Evolutionary conservation across 345 rosid genomes (phyloP).

Genomic region (Jatropha curcas): DNA sequence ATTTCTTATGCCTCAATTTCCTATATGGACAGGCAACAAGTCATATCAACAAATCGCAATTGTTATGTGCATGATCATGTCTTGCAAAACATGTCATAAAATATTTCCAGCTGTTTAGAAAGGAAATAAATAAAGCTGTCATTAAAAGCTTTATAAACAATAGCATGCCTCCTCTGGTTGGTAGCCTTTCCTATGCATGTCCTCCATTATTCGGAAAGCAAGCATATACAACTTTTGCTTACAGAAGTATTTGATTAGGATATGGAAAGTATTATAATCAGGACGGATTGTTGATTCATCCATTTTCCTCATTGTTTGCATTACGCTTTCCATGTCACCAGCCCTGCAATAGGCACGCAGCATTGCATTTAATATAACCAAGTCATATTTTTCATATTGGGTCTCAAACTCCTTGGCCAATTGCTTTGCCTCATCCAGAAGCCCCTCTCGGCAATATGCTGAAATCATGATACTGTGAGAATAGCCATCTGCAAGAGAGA

Average conservation of each 20-base stretch:
- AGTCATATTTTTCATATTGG: constrained; percentile 65
- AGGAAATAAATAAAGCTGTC: background rate
- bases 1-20: background rate
- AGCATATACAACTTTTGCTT: constrained; percentile 79
- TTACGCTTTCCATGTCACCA: constrained; percentile 81
- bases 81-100: background rate
- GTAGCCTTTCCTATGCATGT: constrained; percentile 86
- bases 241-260: constrained; percentile 75
- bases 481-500: constrained; percentile 69
- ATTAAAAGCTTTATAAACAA: constrained; percentile 3
- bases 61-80: no score
- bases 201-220: constrained; percentile 72
- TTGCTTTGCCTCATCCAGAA: constrained; percentile 78
- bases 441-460: constrained; percentile 72
- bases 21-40: background rate
- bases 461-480: constrained; percentile 92
- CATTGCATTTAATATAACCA: constrained; percentile 82
- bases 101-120: background rate
- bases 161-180: constrained; percentile 70
- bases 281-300: constrained; percentile 77
- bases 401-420: constrained; percentile 73
- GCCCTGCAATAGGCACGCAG: constrained; percentile 91
- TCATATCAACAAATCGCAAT: background rate
- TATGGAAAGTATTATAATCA: constrained; percentile 70
- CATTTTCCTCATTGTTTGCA: constrained; percentile 82